Evolutionary conservation across 768 basidiomycete species (phyloP), one percentile per base, ranked within the genome.

Genomic region (Termitomyces sp.): DNA sequence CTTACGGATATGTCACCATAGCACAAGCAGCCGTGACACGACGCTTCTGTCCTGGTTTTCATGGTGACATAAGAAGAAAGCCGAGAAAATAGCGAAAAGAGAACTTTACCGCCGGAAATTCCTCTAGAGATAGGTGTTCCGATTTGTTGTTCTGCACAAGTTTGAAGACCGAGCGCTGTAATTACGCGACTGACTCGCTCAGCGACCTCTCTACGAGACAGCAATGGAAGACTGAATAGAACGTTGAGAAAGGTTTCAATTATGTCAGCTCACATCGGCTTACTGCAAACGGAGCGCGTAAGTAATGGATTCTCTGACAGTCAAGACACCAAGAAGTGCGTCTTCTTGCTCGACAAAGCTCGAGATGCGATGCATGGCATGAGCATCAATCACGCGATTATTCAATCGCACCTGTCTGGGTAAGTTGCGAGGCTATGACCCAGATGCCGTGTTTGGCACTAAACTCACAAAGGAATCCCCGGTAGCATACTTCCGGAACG

Each of bases 301-400:
- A 0, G 69, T 58, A 30, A 85, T 71, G 0, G 80, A 80, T 64
- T 85, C 82, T 1, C 74, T 68, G 14, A 82, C 83, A 15, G 83
- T 82, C 30, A 84, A 65, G 14, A 80, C 79, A 5, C 83, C 82
- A 9, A 83, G 66, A 1, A 85, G 68, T 0, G 81, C 77, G 58
- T 85, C 83, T 57, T 80, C 78, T 58, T 85, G 83, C 64, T 84
- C 82, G 19, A 83, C 82, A 55, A 80, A 84, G 5, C 71, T 72
- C 6, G 66, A 83, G 48, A 71, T 74, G 48, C 60, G 66, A 55
- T 72, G 69, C 68, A 77, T 76, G 17, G 51, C 45, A n/a, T 52
- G 55, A 1, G 65, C 63, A 17, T 56, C 54, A 2, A 77, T 51
- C 2, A 42, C 17, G 45, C 57, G 58, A 17, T 69, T 69, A 56